phyloP scores from a whole-genome alignment of 2,329 filamentous ascomycete genomes.

The Penicillium sp. region DNA sequence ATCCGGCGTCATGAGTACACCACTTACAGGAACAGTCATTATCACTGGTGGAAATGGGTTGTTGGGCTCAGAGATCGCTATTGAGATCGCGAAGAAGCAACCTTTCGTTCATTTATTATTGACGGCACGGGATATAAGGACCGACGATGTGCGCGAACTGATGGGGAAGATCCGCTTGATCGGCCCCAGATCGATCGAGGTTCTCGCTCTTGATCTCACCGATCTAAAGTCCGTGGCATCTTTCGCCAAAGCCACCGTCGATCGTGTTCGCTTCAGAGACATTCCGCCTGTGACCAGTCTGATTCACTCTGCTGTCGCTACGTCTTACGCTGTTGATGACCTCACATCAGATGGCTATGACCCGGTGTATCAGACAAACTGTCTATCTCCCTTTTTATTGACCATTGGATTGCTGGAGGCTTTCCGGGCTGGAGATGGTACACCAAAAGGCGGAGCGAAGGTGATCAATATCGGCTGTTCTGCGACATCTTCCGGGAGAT shows the following conservation, averaged over 20 bases:
- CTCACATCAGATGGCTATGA: conserved; percentile 34
- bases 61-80: conserved; percentile 35
- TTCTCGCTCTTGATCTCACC: conserved; percentile 29
- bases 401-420: conserved; percentile 35
- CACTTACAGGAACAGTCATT: conserved; percentile 35
- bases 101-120: conserved; percentile 36
- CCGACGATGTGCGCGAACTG: conserved; percentile 28
- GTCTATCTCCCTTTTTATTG: conserved; percentile 35
- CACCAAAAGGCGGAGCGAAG: conserved; percentile 28
- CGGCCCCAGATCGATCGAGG: conserved; percentile 34
- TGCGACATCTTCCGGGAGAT: conserved; percentile 26
- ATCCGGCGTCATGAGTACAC: conserved; percentile 27
- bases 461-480: conserved; percentile 38
- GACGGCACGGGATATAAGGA: conserved; percentile 28
- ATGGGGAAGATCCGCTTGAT: conserved; percentile 29
- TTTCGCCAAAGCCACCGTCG: conserved; percentile 32
- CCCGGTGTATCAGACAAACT: conserved; percentile 38
- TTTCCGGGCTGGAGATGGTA: conserved; percentile 33
- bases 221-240: conserved; percentile 31
- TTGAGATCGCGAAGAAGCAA: conserved; percentile 35
- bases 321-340: conserved; percentile 32
- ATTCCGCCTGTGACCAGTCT: conserved; percentile 35
- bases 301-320: conserved; percentile 33
- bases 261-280: conserved; percentile 30
- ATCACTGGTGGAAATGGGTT: conserved; percentile 37